Percentiles rank a stretch among this genome's conserved stretches.
These are phyloP conservation scores for Candida albicans DNA, from an alignment of 1,139 yeast genomes.

Conservation along the genomic window DNA sequence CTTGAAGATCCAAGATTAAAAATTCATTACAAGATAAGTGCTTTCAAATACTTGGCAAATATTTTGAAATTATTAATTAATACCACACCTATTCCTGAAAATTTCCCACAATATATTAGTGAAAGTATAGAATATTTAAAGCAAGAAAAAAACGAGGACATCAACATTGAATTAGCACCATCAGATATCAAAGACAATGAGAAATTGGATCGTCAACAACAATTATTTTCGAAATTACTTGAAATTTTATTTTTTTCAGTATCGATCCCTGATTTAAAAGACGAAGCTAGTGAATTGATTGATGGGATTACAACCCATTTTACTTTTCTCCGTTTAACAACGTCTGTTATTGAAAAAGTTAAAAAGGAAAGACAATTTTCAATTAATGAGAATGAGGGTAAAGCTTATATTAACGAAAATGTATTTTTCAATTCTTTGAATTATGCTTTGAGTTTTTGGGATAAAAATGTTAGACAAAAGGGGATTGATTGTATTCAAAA, in stretches of 20 bases:
- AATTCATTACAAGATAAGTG: slow-evolving; percentile 69
- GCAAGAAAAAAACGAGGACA: slow-evolving; percentile 40
- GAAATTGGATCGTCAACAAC: slow-evolving; percentile 59
- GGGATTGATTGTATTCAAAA: slow-evolving; percentile 68
- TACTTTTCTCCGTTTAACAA: slow-evolving; percentile 72
- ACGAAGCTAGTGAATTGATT: slow-evolving; percentile 63
- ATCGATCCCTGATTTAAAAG: slow-evolving; percentile 71
- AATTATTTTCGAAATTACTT: slow-evolving; percentile 57
- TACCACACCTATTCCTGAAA: slow-evolving; percentile 59
- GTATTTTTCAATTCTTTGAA: slow-evolving; percentile 73
- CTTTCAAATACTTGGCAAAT: slow-evolving; percentile 69
- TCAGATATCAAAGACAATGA: slow-evolving; percentile 49
- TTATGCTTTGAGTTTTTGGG: slow-evolving; percentile 78
- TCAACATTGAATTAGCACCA: slow-evolving; percentile 33
- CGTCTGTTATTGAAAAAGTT: slow-evolving; percentile 68
- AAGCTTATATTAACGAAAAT: slow-evolving; percentile 65
- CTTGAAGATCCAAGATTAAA: slow-evolving; percentile 69
- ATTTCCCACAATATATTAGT: slow-evolving; percentile 46
- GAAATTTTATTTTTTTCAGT: slow-evolving; percentile 75
- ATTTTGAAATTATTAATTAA: slow-evolving; percentile 72
- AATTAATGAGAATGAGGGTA: slow-evolving; percentile 78
- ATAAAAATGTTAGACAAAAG: slow-evolving; percentile 64
- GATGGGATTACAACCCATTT: slow-evolving; percentile 76
- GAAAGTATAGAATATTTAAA: slow-evolving; percentile 50
- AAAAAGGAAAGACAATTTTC: slow-evolving; percentile 71